A percentile compares a stretch with the other conserved stretches of the same genome.
Conservation (phyloP, 2,329 filamentous ascomycete genomes). For the Clarireedia paspali region DNA sequence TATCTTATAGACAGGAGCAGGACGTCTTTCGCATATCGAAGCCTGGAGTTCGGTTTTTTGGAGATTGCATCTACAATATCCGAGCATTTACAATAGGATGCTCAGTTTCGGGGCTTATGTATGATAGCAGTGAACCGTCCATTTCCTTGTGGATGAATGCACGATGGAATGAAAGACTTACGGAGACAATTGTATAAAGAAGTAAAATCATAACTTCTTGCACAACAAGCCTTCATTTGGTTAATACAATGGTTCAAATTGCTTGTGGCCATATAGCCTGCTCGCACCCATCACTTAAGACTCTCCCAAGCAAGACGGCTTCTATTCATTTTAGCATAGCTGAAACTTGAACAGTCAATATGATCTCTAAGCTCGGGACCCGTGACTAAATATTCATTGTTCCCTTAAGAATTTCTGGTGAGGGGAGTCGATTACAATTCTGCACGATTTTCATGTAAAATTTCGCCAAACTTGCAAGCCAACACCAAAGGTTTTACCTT, state of each 20-base stretch:
- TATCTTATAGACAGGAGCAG: slow-evolving; percentile 14
- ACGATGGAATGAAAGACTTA: not conserved
- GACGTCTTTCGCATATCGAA: slow-evolving; percentile 16
- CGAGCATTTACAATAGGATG: slow-evolving; percentile 14
- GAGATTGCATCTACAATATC: slow-evolving; percentile 19
- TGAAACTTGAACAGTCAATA: too few species aligned
- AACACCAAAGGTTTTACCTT: slow-evolving; percentile 47
- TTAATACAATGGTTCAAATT: too few species aligned
- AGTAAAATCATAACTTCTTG: not conserved
- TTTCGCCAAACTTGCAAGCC: slow-evolving; percentile 19
- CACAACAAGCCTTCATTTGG: too few species aligned
- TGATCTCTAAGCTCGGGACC: too few species aligned
- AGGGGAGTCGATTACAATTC: not conserved
- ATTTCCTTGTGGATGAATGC: not conserved
- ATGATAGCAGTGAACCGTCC: slow-evolving; percentile 10
- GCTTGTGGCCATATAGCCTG: too few species aligned
- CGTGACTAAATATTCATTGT: too few species aligned
- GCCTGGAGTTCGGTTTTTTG: slow-evolving; percentile 19
- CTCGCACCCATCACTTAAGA: too few species aligned
- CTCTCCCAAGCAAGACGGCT: too few species aligned
- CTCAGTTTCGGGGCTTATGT: slow-evolving; percentile 13
- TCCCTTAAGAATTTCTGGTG: not conserved
- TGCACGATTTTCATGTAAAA: too few species aligned
- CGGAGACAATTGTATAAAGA: too few species aligned
- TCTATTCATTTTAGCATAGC: too few species aligned